phyloP scores from a whole-genome alignment of 108 stramenopile species.

The Craspedostauros australis region DNA sequence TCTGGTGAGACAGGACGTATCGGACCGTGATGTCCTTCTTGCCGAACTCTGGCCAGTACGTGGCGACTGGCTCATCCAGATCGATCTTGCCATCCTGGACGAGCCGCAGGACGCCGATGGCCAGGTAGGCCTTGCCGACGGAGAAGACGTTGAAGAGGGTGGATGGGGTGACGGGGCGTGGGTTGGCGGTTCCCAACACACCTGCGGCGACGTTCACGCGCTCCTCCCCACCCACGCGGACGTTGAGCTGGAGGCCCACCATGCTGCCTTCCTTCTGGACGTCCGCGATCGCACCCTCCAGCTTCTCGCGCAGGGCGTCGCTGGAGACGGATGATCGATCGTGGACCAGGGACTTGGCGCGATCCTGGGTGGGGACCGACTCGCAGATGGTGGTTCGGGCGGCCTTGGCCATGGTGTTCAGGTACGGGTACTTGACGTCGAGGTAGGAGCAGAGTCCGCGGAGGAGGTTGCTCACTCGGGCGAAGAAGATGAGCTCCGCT shows the following conservation, averaged over 20 bases:
- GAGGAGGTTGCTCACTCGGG: conserved; percentile 23
- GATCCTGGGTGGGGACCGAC: conserved; percentile 10
- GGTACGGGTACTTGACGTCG: conserved; percentile 12
- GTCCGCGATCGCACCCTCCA: too few relatives aligned
- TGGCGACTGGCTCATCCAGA: conserved; percentile 11
- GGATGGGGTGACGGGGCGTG: conserved; percentile 9
- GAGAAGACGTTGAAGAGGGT: conserved; percentile 10
- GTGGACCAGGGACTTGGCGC: conserved; percentile 8
- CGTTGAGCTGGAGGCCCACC: conserved; percentile 10
- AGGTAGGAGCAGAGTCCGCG: conserved; percentile 20
- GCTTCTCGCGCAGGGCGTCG: too few relatives aligned
- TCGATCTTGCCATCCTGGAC: conserved; percentile 4
- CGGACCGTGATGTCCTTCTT: conserved; percentile 2
- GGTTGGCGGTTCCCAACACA: conserved; percentile 5
- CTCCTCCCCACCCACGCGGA: not conserved
- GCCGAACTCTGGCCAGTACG: conserved; percentile 9
- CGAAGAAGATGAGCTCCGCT: conserved; percentile 35
- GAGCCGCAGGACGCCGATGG: conserved; percentile 6
- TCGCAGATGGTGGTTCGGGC: conserved; percentile 11
- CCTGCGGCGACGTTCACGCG: conserved; percentile 4
- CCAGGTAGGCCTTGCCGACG: conserved; percentile 5
- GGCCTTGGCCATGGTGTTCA: conserved; percentile 22
- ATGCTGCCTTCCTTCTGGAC: not conserved
- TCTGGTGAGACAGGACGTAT: conserved; percentile 8
- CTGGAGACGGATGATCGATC: too few relatives aligned